Percentiles rank a stretch among this genome's conserved stretches.
These are phyloP conservation scores for Conringia planisiliqua DNA, from an alignment of 345 rosid genomes.

Conservation along the genomic window DNA sequence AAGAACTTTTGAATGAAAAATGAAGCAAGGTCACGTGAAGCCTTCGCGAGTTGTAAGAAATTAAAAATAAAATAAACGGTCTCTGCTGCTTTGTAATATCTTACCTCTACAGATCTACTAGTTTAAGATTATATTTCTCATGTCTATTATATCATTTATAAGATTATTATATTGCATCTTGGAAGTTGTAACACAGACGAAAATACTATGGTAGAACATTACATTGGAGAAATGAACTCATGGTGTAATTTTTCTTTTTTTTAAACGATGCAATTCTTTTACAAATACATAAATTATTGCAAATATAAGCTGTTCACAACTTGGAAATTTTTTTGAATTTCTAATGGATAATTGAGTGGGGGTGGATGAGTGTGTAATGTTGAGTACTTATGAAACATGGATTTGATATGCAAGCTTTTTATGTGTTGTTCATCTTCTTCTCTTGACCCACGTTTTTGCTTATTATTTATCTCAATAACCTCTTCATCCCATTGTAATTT, in stretches of 20 bases:
- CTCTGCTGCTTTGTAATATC: background rate
- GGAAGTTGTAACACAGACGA: constrained; percentile 16
- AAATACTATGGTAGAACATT: background rate
- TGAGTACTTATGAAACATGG: constrained; percentile 34
- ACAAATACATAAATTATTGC: background rate
- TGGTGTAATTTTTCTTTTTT: background rate
- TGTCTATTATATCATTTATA: background rate
- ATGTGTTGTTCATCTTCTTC: background rate
- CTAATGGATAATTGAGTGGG: background rate
- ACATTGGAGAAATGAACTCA: background rate
- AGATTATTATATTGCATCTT: constrained; percentile 1
- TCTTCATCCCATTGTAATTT: background rate
- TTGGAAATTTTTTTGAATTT: constrained; percentile 6
- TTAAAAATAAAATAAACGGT: background rate
- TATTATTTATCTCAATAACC: constrained; percentile 4
- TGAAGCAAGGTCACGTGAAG: constrained; percentile 21
- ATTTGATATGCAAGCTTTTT: constrained; percentile 29
- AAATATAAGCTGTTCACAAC: constrained; percentile 17
- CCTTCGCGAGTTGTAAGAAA: background rate
- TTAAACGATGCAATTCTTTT: background rate
- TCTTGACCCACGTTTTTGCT: constrained; percentile 14
- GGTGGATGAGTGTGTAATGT: constrained; percentile 29
- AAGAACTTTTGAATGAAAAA: background rate
- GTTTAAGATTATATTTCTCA: background rate
- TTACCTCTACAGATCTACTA: background rate